Percentiles rank a stretch among this genome's conserved stretches.
These are phyloP conservation scores for Rhynchospora breviuscula DNA, from an alignment of 176 grass and related monocot species.

Conservation along the genomic window DNA sequence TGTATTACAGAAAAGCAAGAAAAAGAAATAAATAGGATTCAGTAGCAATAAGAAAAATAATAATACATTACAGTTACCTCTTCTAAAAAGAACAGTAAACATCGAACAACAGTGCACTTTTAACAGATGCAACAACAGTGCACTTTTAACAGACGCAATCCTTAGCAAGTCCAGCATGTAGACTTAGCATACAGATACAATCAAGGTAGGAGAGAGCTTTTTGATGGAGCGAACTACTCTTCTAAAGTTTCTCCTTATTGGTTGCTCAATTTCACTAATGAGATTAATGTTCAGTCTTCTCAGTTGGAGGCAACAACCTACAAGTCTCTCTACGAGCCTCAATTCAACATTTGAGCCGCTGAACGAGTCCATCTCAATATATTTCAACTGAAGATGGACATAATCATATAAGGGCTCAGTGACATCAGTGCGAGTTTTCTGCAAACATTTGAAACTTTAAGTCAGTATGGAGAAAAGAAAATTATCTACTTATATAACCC, in stretches of 20 bases:
- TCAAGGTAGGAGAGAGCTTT: background rate
- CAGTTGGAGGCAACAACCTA: background rate
- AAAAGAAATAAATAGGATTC: background rate
- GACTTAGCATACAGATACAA: background rate
- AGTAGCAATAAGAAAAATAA: background rate
- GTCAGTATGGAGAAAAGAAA: background rate
- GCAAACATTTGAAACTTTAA: background rate
- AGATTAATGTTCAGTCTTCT: slow-evolving; percentile 1
- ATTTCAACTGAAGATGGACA: background rate
- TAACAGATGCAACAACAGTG: background rate
- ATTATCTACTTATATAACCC: background rate
- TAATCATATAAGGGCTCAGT: background rate
- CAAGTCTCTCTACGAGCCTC: background rate
- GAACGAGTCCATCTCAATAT: slow-evolving; percentile 18
- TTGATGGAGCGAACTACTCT: background rate
- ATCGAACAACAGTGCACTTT: background rate
- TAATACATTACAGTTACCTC: background rate
- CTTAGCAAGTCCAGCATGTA: too few species aligned
- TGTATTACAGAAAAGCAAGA: background rate
- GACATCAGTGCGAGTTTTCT: background rate
- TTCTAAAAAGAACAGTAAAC: background rate
- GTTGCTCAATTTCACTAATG: background rate
- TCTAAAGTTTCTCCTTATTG: background rate
- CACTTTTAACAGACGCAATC: background rate
- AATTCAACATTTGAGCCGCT: background rate